A percentile compares a stretch with the other conserved stretches of the same genome.
phyloP scores from a whole-genome alignment of 108 stramenopile species.

The Fragilaria crotonensis region DNA sequence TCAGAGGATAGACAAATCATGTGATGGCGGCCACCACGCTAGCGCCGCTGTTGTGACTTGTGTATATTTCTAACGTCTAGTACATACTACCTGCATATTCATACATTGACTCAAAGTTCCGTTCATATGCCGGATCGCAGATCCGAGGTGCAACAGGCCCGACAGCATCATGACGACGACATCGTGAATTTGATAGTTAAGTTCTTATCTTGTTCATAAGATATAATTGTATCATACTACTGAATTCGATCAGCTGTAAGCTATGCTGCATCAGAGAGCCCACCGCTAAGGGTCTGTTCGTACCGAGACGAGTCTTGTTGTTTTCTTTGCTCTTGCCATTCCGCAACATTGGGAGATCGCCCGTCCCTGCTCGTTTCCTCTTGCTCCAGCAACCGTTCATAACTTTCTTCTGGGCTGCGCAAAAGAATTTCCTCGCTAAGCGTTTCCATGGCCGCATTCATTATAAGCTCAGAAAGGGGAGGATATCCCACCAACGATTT shows the following conservation, averaged over 20 bases:
- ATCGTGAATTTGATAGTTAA: not conserved
- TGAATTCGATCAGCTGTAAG: not conserved
- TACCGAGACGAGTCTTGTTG: not conserved
- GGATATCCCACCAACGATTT: conserved; percentile 30
- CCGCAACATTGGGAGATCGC: conserved; percentile 25
- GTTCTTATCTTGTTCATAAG: not conserved
- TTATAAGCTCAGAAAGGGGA: conserved; percentile 68
- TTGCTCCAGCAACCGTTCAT: conserved; percentile 40
- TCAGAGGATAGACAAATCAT: not conserved
- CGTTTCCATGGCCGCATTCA: conserved; percentile 56
- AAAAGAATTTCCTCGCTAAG: conserved; percentile 69
- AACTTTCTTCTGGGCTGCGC: conserved; percentile 67
- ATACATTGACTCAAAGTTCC: not conserved
- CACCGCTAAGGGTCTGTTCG: not conserved
- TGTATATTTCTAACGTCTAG: not conserved
- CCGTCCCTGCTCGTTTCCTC: conserved; percentile 19
- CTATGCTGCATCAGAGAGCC: not conserved
- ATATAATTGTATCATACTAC: not conserved
- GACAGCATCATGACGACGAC: not conserved
- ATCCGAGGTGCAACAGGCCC: not conserved
- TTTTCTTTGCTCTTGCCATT: conserved; percentile 47
- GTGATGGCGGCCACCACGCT: no score
- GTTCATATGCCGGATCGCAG: not conserved
- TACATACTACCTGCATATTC: not conserved
- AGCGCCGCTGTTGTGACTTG: not conserved